Evolutionary conservation across 768 basidiomycete species (phyloP), one percentile per base, ranked within the genome.

Genomic region (Boletus insuetus): DNA sequence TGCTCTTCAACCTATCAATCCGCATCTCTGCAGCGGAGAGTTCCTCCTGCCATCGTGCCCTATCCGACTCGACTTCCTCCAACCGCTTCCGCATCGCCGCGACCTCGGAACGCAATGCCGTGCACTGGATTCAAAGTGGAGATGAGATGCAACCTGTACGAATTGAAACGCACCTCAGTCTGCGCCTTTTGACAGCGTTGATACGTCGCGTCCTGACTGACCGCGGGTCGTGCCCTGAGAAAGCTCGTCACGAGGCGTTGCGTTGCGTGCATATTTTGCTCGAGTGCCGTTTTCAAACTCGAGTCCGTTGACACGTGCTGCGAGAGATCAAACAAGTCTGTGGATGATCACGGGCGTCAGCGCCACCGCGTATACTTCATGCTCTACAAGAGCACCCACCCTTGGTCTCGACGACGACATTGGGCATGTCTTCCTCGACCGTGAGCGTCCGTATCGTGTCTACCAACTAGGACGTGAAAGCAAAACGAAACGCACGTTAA

Each of bases 361-460:
- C 14, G 1, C 46, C 7, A 16, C 32, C 31, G 5, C 19, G 26
- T 20, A 37, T 4, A 8, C 19, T 24, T 19, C 32, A 47, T 54
- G 11, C 32, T 14, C 35, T 1, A 19, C 34, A 16, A 37, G 26
- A 3, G 3, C 5, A 56, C 65, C 24, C 53, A 81, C 82, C 77
- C 69, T 74, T 63, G 29, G 75, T 71, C 62, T 76, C 70, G 59
- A 78, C 66, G 56, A 74, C 72, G 19, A 73, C 68, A 56, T 73
- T 61, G 39, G 79, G 74, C 38, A 82, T 60, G 51, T 80, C 76
- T 51, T 85, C 81, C 22, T 81, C 73, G 42, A 74, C 76, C 6
- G 82, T 79, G 42, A 89, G 71, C 20, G 82, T 73, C 41, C 82
- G 81, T 64, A 89, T 83, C 19, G 86, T 80, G 50, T 85, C 82